phyloP scores from a whole-genome alignment of 1,284 basidiomycete species.

The Agroathelia rolfsii region DNA sequence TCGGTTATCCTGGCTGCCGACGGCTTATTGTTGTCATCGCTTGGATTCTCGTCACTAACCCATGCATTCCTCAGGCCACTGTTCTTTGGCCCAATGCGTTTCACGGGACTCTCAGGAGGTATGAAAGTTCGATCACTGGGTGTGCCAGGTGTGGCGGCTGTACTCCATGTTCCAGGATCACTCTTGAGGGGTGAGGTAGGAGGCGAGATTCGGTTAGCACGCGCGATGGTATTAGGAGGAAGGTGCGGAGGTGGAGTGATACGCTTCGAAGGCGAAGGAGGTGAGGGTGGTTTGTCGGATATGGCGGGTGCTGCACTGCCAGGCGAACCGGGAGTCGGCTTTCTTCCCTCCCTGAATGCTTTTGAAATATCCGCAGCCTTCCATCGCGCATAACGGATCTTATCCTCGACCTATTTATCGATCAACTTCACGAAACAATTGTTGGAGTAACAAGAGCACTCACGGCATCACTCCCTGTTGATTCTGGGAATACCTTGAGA shows the following conservation, averaged over 20 bases:
- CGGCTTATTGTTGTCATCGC: too few relatives aligned
- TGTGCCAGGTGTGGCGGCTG: constrained; percentile 50
- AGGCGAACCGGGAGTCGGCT: constrained; percentile 57
- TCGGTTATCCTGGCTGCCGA: too few relatives aligned
- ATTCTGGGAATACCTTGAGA: constrained; percentile 63
- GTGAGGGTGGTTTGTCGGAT: constrained; percentile 15
- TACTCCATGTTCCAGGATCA: constrained; percentile 54
- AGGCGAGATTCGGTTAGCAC: constrained; percentile 17
- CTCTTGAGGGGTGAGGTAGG: constrained; percentile 18
- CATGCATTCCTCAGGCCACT: constrained; percentile 12
- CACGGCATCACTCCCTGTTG: constrained; percentile 40
- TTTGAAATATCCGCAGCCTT: constrained; percentile 86
- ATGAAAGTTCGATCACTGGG: constrained; percentile 12
- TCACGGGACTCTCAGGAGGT: too few relatives aligned
- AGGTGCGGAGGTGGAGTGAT: neutral
- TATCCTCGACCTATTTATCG: constrained; percentile 50
- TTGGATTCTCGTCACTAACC: constrained; percentile 19
- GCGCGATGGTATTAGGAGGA: constrained; percentile 1
- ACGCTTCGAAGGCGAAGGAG: constrained; percentile 4
- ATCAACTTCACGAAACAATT: too few relatives aligned
- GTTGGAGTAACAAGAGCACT: constrained; percentile 11
- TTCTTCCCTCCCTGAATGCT: constrained; percentile 78
- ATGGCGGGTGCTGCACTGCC: constrained; percentile 21
- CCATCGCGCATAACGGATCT: constrained; percentile 87
- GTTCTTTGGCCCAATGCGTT: too few relatives aligned